Conservation (phyloP, 441 rosid genomes). For the Gossypium schwendimanii region DNA sequence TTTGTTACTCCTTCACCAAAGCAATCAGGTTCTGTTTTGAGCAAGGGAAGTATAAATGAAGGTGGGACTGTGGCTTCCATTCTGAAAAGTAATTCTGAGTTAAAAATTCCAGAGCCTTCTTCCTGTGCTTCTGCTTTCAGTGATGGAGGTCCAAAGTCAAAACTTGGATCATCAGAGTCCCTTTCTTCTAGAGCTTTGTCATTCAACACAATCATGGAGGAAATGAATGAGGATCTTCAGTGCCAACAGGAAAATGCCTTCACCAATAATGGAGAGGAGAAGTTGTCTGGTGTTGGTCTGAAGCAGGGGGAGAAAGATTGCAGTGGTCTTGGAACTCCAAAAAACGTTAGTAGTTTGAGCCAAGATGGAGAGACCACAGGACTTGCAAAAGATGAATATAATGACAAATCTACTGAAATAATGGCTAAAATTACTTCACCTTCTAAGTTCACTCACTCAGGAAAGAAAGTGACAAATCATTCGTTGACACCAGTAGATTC, state of each 20-base stretch:
- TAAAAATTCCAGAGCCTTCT: conserved; percentile 39
- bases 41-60: conserved; percentile 36
- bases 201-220: conserved; percentile 25
- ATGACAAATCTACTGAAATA: conserved; percentile 24
- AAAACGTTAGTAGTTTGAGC: conserved; percentile 17
- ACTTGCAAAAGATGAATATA: conserved; percentile 18
- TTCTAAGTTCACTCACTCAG: conserved; percentile 18
- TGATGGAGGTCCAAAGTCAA: conserved; percentile 48
- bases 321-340: conserved; percentile 19
- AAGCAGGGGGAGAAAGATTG: conserved; percentile 15
- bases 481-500: conserved; percentile 17
- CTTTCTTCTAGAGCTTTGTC: conserved; percentile 34
- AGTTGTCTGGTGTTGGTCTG: conserved; percentile 27
- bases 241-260: conserved; percentile 22
- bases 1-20: conserved; percentile 61
- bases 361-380: conserved; percentile 21
- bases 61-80: conserved; percentile 34
- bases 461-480: conserved; percentile 23
- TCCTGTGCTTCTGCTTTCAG: conserved; percentile 38
- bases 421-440: conserved; percentile 22
- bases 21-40: conserved; percentile 35
- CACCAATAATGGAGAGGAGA: conserved; percentile 36
- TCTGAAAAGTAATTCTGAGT: conserved; percentile 41
- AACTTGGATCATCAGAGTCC: conserved; percentile 33
- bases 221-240: conserved; percentile 12